Conservation (phyloP, 2,329 filamentous ascomycete genomes). For the Helicocarpus griseus region DNA sequence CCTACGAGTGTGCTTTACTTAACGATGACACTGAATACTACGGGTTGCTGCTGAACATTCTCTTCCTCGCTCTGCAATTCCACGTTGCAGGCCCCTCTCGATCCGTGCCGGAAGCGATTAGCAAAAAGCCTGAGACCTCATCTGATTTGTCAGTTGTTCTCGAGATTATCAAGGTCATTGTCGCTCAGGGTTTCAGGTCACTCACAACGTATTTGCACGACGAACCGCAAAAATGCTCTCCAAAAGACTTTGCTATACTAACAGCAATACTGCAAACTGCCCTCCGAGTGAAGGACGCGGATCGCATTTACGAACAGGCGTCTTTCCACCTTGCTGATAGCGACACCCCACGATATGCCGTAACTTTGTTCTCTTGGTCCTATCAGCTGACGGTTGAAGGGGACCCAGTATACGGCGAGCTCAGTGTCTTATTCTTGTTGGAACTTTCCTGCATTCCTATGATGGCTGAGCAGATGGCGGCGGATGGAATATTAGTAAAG, state of each 20-base stretch:
- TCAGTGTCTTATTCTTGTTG: conserved; percentile 80
- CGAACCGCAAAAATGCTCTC: conserved; percentile 51
- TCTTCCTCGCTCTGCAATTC: conserved; percentile 68
- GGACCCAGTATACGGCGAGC: conserved; percentile 86
- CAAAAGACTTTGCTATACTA: conserved; percentile 76
- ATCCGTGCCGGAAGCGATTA: conserved; percentile 25
- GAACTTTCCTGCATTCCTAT: conserved; percentile 72
- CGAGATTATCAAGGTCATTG: conserved; percentile 68
- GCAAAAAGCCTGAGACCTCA: conserved; percentile 28
- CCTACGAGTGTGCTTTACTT: conserved; percentile 51
- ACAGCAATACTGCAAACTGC: conserved; percentile 82
- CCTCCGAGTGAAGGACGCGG: conserved; percentile 66
- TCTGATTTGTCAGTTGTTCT: conserved; percentile 53
- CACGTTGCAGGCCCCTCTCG: conserved; percentile 29
- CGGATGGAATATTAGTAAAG: conserved; percentile 72
- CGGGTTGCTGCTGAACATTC: conserved; percentile 68
- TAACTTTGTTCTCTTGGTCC: conserved; percentile 86
- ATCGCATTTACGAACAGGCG: conserved; percentile 60
- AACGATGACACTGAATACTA: conserved; percentile 60
- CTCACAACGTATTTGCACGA: conserved; percentile 77
- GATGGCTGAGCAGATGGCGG: conserved; percentile 81
- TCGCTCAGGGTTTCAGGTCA: conserved; percentile 72
- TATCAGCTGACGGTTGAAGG: conserved; percentile 67
- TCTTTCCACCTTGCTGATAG: conserved; percentile 56
- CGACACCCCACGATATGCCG: conserved; percentile 68